Conservation (phyloP, 371 early-diverging fungal genomes). For the Gilbertella persicaria region DNA sequence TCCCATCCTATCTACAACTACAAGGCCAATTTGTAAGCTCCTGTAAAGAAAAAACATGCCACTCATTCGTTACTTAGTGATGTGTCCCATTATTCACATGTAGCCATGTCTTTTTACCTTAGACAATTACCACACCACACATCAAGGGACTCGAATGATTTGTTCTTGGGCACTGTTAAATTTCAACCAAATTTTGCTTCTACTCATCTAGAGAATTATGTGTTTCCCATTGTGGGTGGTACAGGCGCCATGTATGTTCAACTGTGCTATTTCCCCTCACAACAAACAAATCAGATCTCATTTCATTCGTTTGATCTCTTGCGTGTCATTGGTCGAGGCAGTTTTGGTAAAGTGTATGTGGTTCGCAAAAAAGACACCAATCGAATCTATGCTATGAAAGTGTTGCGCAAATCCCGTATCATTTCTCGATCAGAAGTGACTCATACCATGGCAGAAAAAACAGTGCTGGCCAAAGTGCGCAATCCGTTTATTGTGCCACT, state of each 20-base stretch:
- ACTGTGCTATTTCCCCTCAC: constrained; percentile 66
- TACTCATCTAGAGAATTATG: constrained; percentile 36
- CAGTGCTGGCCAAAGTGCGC: constrained; percentile 80
- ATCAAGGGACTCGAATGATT: constrained; percentile 50
- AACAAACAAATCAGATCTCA: constrained; percentile 58
- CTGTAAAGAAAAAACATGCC: not conserved
- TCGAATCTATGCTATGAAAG: constrained; percentile 98
- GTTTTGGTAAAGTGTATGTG: constrained; percentile 97
- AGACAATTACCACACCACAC: constrained; percentile 52
- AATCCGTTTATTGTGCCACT: constrained; percentile 89
- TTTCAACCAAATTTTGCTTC: constrained; percentile 65
- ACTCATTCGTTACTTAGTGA: constrained; percentile 65
- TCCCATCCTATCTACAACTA: constrained; percentile 81
- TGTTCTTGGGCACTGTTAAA: constrained; percentile 69
- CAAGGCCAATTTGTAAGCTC: constrained; percentile 84
- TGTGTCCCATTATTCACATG: constrained; percentile 82
- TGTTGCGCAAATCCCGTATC: constrained; percentile 91
- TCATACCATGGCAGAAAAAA: constrained; percentile 90
- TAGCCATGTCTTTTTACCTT: constrained; percentile 83
- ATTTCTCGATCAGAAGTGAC: constrained; percentile 88
- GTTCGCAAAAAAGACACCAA: constrained; percentile 92
- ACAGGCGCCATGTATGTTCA: constrained; percentile 69
- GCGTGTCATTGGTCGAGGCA: constrained; percentile 94
- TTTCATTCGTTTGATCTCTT: constrained; percentile 94
- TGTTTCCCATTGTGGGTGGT: constrained; percentile 40